phyloP scores from a whole-genome alignment of 805 yeast species.

The Candida railenensis region DNA sequence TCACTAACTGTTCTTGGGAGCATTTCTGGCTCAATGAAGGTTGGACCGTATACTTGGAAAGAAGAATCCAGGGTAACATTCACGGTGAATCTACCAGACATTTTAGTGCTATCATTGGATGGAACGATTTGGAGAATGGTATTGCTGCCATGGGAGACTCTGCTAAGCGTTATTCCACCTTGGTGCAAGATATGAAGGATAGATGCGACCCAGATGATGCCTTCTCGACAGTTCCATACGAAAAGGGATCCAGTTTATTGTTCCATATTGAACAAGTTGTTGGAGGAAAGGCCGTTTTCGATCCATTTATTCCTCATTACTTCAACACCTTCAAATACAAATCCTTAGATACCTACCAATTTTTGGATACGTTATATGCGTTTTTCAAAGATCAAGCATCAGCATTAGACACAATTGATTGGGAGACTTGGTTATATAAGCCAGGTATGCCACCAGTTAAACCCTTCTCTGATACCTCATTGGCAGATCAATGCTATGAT shows the following conservation, averaged over 20 bases:
- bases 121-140: conserved; percentile 75
- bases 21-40: conserved; percentile 96
- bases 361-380: conserved; percentile 71
- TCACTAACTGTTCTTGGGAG: conserved; percentile 88
- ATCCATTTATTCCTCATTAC: conserved; percentile 77
- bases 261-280: conserved; percentile 69
- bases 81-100: conserved; percentile 80
- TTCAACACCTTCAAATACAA: conserved; percentile 65
- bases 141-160: conserved; percentile 62
- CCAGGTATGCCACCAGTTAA: conserved; percentile 86
- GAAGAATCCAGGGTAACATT: conserved; percentile 74
- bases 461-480: conserved; percentile 74
- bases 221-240: conserved; percentile 85
- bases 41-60: conserved; percentile 90
- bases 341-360: conserved; percentile 80
- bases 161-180: conserved; percentile 52
- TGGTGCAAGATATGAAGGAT: conserved; percentile 70
- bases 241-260: conserved; percentile 81
- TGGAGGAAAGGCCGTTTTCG: conserved; percentile 66
- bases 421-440: conserved; percentile 79
- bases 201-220: conserved; percentile 86
- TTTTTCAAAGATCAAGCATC: conserved; percentile 51
- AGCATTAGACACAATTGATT: conserved; percentile 69
- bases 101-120: conserved; percentile 82
- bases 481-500: conserved; percentile 69